phyloP scores from a whole-genome alignment of 306 rosid species.

The Corylus americana region DNA sequence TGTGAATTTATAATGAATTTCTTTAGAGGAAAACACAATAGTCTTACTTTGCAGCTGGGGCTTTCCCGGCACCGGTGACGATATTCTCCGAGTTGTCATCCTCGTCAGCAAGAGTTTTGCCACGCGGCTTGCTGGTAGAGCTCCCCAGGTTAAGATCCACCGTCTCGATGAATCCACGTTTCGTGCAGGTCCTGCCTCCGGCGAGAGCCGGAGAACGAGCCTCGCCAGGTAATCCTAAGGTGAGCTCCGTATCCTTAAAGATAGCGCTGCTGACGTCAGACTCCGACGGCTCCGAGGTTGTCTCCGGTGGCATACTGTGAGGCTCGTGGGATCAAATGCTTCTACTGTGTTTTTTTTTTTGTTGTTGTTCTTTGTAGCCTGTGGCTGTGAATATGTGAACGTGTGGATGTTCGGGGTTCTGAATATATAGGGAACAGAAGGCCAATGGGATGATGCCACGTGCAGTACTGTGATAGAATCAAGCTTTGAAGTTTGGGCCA shows the following conservation, averaged over 20 bases:
- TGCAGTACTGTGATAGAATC: constrained; percentile 10
- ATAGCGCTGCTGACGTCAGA: constrained; percentile 6
- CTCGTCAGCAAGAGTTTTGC: neutral
- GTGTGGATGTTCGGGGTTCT: neutral
- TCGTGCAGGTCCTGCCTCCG: neutral
- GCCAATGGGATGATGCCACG: constrained; percentile 23
- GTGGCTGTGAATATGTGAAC: neutral
- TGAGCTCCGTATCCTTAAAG: constrained; percentile 36
- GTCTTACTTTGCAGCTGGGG: constrained; percentile 22
- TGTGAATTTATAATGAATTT: no score
- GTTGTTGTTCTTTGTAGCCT: no score
- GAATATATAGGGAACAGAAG: neutral
- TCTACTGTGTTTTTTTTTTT: neutral
- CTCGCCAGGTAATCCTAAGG: constrained; percentile 31
- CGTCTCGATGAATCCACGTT: constrained; percentile 28
- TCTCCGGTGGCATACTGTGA: neutral
- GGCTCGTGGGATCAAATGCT: neutral
- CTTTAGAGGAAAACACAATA: neutral
- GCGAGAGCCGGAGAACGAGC: neutral
- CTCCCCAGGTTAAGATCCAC: constrained; percentile 13
- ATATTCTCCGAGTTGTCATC: neutral
- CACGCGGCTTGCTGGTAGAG: neutral
- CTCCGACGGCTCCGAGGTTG: neutral
- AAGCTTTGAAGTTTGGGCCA: constrained; percentile 29
- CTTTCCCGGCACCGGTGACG: neutral